A percentile compares a stretch with the other conserved stretches of the same genome.
These are phyloP conservation scores for Kurtzmaniella quercitrusa DNA, from an alignment of 1,139 yeast species.

Conservation along the genomic window DNA sequence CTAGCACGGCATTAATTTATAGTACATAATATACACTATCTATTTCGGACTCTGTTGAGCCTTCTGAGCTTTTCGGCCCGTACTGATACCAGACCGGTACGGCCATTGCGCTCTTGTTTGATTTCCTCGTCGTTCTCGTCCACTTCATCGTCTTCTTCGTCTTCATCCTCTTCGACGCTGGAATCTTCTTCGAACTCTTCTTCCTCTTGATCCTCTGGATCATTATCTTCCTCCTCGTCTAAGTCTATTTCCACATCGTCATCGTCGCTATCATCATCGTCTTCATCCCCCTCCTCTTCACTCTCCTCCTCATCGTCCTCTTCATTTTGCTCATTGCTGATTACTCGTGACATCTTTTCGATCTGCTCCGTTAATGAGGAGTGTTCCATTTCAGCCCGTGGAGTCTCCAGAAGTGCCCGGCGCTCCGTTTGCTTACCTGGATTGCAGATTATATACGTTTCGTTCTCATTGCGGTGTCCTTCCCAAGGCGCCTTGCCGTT, in stretches of 20 bases:
- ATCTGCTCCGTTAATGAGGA: slow-evolving; percentile 2
- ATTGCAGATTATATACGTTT: slow-evolving; percentile 1
- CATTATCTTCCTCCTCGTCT: slow-evolving; percentile 10
- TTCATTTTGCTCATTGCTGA: slow-evolving; percentile 2
- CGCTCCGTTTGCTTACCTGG: not conserved
- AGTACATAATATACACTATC: slow-evolving; percentile 4
- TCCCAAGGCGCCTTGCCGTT: not conserved
- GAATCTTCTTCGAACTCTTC: slow-evolving; percentile 13
- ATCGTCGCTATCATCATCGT: slow-evolving; percentile 8
- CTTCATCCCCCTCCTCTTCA: slow-evolving; percentile 4
- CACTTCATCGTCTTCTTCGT: slow-evolving; percentile 12
- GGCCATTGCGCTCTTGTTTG: slow-evolving; percentile 9
- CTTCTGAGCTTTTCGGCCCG: slow-evolving; percentile 1
- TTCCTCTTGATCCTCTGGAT: slow-evolving; percentile 9
- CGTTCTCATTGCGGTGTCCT: not conserved
- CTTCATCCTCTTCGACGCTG: slow-evolving; percentile 11
- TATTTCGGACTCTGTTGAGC: not conserved
- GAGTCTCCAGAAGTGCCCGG: not conserved
- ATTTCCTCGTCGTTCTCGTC: slow-evolving; percentile 11
- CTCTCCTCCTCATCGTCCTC: slow-evolving; percentile 9
- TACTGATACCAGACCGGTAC: not conserved
- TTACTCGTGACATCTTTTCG: slow-evolving; percentile 4
- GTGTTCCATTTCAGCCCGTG: not conserved
- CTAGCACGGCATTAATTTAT: not conserved
- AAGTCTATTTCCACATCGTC: slow-evolving; percentile 10